Evolutionary conservation across 2,329 filamentous ascomycete species (phyloP).

Genomic region (Penicillium sp.): DNA sequence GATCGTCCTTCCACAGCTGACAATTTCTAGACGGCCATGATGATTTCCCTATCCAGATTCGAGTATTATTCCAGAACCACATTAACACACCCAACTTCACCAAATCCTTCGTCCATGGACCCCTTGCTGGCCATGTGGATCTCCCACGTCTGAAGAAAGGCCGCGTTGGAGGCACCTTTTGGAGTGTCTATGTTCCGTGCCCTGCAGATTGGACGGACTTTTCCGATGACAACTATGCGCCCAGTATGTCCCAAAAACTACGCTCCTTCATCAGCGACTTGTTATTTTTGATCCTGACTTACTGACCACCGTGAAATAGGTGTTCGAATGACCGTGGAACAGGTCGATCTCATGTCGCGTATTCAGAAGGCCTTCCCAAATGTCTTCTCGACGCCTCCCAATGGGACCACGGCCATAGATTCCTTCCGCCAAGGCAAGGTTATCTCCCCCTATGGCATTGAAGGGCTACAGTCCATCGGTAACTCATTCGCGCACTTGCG

Average conservation of each 20-base stretch:
- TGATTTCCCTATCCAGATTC: constrained; percentile 77
- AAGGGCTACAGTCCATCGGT: constrained; percentile 91
- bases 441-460: constrained; percentile 77
- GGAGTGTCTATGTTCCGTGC: constrained; percentile 83
- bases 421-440: constrained; percentile 65
- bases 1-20: not conserved
- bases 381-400: constrained; percentile 58
- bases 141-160: constrained; percentile 72
- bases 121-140: constrained; percentile 72
- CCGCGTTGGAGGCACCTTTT: constrained; percentile 76
- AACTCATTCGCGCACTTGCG: constrained; percentile 71
- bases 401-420: constrained; percentile 62
- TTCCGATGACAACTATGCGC: constrained; percentile 69
- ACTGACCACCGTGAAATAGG: constrained; percentile 19
- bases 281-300: not conserved
- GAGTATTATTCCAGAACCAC: constrained; percentile 69
- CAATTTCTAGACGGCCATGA: constrained; percentile 74
- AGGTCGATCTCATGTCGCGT: constrained; percentile 40
- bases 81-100: constrained; percentile 76
- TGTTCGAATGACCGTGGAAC: constrained; percentile 37
- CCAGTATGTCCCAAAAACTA: constrained; percentile 51
- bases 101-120: constrained; percentile 71
- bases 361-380: constrained; percentile 37
- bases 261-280: constrained; percentile 20
- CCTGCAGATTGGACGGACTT: constrained; percentile 73